These are phyloP conservation scores for Leccinum obscurum DNA, from an alignment of 768 basidiomycete species.

Conservation along the genomic window DNA sequence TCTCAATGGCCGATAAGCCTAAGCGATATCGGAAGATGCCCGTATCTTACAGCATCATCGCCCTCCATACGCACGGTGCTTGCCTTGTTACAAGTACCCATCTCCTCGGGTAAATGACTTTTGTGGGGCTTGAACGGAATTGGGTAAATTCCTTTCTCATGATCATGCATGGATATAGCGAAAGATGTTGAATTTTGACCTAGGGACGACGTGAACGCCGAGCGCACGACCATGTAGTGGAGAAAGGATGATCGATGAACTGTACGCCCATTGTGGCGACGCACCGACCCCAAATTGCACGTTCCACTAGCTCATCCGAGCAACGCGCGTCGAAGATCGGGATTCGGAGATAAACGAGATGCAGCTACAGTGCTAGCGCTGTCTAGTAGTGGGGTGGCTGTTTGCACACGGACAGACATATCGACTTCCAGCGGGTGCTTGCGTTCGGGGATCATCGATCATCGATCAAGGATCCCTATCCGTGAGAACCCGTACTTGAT, in stretches of 20 bases:
- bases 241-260: not conserved
- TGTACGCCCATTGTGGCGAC: not conserved
- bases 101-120: not conserved
- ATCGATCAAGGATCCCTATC: too few relatives aligned
- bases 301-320: not conserved
- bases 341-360: not conserved
- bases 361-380: not conserved
- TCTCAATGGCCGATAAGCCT: not conserved
- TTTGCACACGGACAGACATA: too few relatives aligned
- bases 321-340: not conserved
- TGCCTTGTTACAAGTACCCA: not conserved
- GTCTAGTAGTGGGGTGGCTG: too few relatives aligned
- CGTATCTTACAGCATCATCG: not conserved
- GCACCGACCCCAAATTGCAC: not conserved
- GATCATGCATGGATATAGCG: not conserved
- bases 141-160: not conserved
- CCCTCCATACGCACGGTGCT: not conserved
- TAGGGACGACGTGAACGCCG: not conserved
- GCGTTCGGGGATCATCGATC: too few relatives aligned
- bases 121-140: not conserved
- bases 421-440: too few relatives aligned
- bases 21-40: not conserved
- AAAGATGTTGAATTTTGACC: not conserved
- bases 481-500: too few relatives aligned
- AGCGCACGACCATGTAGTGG: not conserved